These are phyloP conservation scores for Exsudoporus floridanus DNA, from an alignment of 1,284 basidiomycete species.

Conservation along the genomic window DNA sequence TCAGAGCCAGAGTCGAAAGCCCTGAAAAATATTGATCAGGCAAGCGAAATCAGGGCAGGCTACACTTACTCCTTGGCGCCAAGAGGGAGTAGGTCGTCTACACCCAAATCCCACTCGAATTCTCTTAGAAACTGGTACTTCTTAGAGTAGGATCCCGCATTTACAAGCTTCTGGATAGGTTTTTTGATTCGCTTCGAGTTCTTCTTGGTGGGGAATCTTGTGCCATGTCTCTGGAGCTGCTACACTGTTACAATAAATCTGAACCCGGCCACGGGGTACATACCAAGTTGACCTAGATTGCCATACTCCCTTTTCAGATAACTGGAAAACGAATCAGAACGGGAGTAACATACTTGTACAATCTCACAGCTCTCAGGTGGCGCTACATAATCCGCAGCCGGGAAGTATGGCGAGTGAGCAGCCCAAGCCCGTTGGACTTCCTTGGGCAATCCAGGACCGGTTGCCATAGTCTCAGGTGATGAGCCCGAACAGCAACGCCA, in stretches of 20 bases:
- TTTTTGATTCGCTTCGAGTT: slow-evolving; percentile 47
- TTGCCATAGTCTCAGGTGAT: background rate
- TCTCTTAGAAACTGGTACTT: slow-evolving; percentile 59
- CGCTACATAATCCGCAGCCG: slow-evolving; percentile 45
- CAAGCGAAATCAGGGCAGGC: no score
- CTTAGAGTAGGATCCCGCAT: slow-evolving; percentile 43
- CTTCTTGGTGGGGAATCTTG: slow-evolving; percentile 69
- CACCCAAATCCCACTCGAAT: slow-evolving; percentile 63
- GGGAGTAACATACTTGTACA: slow-evolving; percentile 46
- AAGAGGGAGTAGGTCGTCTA: slow-evolving; percentile 61
- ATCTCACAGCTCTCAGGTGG: slow-evolving; percentile 53
- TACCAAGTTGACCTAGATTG: slow-evolving; percentile 60
- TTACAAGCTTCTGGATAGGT: slow-evolving; percentile 54
- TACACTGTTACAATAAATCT: slow-evolving; percentile 5
- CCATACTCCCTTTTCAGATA: background rate
- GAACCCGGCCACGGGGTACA: slow-evolving; percentile 16
- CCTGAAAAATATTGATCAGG: slow-evolving; percentile 33
- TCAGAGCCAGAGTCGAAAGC: slow-evolving; percentile 49
- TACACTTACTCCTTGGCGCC: slow-evolving; percentile 67
- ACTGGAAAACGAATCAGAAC: background rate
- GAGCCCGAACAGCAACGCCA: slow-evolving; percentile 2
- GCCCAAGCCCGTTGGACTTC: slow-evolving; percentile 47
- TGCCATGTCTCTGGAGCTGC: slow-evolving; percentile 84
- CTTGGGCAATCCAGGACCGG: slow-evolving; percentile 17
- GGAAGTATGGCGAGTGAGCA: slow-evolving; percentile 58